Base-by-base conservation (phyloP, 495 filamentous ascomycete species). In the Aspergillus ellipticus region DNA sequence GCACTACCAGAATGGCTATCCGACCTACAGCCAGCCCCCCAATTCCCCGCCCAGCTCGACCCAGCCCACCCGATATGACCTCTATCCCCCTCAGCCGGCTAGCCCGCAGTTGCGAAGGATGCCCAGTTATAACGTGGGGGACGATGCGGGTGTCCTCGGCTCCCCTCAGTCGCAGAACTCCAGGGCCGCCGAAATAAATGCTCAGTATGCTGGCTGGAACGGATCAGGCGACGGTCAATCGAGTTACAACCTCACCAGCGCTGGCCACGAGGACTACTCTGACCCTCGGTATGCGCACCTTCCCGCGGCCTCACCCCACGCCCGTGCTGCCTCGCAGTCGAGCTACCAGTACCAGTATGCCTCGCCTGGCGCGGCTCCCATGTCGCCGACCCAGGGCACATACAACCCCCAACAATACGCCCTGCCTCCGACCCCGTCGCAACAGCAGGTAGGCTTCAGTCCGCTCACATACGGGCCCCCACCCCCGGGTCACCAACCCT, bases 381-480 rank as follows among this genome's bases (percentile, higher is more conserved):
- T 72, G 15, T 76, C 80, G 29, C 74, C 80, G 28, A 75, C 73
- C 16, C 85, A 82, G 46, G 68, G 78, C 13, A 73, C 82, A 1
- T 96, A 96, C 70, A 95, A 96, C 60, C 92, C 92, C 2, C 89
- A 92, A 68, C 75, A 87, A 50, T 97, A 91, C 67, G 82, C 79
- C 43, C 75, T 82, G 8, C 80, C 87, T 3, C 81, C 88, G 43
- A 82, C 86, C 5, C 74, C 77, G 20, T 74, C 74, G 6, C 77
- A 77, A 41, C 69, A 72, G 28, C 58, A 66, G 68, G 74, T 70
- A 20, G 62, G 59, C 17, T 78, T 75, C 55, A 74, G 68, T 39
- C 62, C 67, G 4, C 59, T 65, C 73, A 63, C 78, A 67, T 73
- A 82, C 72, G 24, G 74, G 67, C 63, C 69, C 58, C 52, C 67